phyloP scores from a whole-genome alignment of 345 rosid genomes.

The Heritiera littoralis region DNA sequence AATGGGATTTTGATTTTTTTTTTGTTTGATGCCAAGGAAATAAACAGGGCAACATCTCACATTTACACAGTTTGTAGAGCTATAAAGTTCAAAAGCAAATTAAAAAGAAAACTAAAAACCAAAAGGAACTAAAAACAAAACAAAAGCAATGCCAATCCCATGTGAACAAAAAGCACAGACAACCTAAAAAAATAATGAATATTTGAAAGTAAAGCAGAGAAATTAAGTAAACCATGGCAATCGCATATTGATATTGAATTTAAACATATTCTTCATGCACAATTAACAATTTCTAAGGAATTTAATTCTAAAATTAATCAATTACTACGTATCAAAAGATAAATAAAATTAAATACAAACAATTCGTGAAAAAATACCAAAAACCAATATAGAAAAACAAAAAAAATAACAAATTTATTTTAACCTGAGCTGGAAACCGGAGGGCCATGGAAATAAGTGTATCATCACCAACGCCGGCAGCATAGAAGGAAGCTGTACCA shows the following conservation, averaged over 20 bases:
- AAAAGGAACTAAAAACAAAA: no score
- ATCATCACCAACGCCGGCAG: constrained; percentile 73
- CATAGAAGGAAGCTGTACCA: constrained; percentile 77
- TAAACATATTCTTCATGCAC: not conserved
- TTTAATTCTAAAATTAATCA: not conserved
- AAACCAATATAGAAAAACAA: not conserved
- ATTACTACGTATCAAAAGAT: not conserved
- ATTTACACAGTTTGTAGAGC: not conserved
- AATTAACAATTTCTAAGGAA: constrained; percentile 12
- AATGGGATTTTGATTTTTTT: no score
- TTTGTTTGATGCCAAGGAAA: no score
- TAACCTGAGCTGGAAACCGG: constrained; percentile 88
- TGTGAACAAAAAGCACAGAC: not conserved
- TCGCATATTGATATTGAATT: not conserved
- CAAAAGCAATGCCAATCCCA: not conserved
- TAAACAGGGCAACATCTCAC: not conserved
- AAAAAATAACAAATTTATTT: not conserved
- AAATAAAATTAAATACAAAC: not conserved
- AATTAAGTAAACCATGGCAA: no score
- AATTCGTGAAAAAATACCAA: no score
- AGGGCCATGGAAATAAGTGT: constrained; percentile 82
- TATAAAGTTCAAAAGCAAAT: not conserved
- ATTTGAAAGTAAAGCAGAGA: not conserved
- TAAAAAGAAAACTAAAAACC: not conserved
- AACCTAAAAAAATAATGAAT: not conserved